These are phyloP conservation scores for Microdochium nivale DNA, from an alignment of 2,329 filamentous ascomycete species.

Conservation along the genomic window DNA sequence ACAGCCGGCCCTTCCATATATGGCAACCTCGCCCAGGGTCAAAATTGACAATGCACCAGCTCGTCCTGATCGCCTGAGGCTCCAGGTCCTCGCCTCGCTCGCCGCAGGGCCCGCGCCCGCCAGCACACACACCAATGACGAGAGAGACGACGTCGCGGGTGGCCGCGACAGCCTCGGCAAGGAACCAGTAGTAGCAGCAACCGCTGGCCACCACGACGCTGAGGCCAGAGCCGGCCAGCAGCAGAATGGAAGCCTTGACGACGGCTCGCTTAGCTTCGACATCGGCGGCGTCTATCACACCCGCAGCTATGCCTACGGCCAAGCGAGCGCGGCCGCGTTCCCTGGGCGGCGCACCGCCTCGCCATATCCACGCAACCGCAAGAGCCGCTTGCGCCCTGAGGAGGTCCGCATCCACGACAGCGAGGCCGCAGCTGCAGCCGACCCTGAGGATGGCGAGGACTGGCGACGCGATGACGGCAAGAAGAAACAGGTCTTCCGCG, in stretches of 20 bases:
- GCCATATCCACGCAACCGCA: neutral
- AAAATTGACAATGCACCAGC: neutral
- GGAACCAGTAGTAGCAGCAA: neutral
- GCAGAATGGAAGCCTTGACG: neutral
- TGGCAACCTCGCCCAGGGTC: neutral
- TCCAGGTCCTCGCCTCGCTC: neutral
- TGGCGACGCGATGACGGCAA: slow-evolving; percentile 21
- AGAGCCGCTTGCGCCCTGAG: neutral
- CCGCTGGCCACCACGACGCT: neutral
- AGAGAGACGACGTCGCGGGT: neutral
- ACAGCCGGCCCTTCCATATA: neutral
- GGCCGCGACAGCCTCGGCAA: neutral
- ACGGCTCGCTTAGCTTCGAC: slow-evolving; percentile 6
- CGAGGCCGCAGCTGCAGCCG: slow-evolving; percentile 12
- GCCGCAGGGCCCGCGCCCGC: neutral
- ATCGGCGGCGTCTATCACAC: slow-evolving; percentile 24
- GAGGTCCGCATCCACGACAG: slow-evolving; percentile 7
- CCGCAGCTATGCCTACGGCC: slow-evolving; percentile 13
- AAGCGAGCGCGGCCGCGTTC: neutral
- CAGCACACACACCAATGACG: neutral
- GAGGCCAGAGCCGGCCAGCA: neutral
- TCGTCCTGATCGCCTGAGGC: neutral
- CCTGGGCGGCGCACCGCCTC: neutral
- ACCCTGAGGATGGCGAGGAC: slow-evolving; percentile 22
- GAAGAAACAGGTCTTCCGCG: slow-evolving; percentile 27